Evolutionary conservation across 2,329 filamentous ascomycete species (phyloP).

Genomic region (Apiospora sp.): DNA sequence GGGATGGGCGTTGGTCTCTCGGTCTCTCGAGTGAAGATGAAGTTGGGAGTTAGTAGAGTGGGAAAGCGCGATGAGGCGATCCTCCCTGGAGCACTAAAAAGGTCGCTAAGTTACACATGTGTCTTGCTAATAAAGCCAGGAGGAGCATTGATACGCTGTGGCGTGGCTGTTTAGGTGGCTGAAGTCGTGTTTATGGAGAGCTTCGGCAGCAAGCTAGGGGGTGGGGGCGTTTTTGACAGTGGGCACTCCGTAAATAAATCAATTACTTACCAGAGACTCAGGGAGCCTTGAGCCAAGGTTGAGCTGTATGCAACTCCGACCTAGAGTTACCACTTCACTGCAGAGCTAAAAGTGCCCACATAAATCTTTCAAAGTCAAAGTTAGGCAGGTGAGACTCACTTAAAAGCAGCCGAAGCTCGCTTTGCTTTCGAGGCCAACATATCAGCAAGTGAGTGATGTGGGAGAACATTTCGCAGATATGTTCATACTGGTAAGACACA

Average conservation of each 20-base stretch:
- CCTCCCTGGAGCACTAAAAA: constrained; percentile 3
- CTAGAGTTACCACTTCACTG: not conserved
- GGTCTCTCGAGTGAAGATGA: not conserved
- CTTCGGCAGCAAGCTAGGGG: not conserved
- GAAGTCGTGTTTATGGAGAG: not conserved
- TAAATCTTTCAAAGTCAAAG: constrained; percentile 22
- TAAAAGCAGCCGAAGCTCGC: constrained; percentile 2
- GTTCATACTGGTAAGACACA: constrained; percentile 27
- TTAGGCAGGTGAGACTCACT: constrained; percentile 2
- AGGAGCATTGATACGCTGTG: constrained; percentile 3
- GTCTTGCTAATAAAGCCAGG: not conserved
- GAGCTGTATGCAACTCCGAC: not conserved
- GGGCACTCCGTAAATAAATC: not conserved
- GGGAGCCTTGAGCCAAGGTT: not conserved
- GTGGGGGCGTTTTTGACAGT: not conserved
- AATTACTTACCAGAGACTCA: not conserved
- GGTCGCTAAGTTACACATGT: not conserved
- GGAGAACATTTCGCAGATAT: constrained; percentile 21
- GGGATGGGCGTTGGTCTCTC: not conserved
- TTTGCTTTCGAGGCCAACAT: not conserved
- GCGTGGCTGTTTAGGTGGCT: not conserved
- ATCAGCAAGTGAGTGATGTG: constrained; percentile 5
- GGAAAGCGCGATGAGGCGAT: constrained; percentile 14
- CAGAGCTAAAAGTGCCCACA: not conserved
- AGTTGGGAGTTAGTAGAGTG: not conserved